Conservation (phyloP, 1,284 basidiomycete species). For the Chalciporus sp. region DNA sequence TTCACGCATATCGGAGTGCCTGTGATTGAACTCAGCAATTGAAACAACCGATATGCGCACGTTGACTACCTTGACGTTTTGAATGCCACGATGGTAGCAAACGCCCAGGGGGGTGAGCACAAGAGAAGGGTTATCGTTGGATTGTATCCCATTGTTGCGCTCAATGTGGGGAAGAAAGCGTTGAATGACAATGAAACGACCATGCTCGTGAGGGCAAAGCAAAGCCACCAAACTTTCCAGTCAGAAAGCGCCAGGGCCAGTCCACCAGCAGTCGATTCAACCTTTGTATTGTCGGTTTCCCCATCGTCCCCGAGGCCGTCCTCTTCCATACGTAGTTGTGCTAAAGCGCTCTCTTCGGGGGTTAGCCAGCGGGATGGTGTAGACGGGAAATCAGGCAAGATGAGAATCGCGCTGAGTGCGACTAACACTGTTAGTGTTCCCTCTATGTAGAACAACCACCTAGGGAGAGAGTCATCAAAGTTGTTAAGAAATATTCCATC, state of each 20-base stretch:
- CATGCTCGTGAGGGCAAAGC: constrained; percentile 49
- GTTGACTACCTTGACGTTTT: constrained; percentile 37
- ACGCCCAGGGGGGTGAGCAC: constrained; percentile 65
- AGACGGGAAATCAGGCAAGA: constrained; percentile 79
- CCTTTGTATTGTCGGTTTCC: constrained; percentile 13
- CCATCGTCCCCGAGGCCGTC: constrained; percentile 42
- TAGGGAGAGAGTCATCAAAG: constrained; percentile 1
- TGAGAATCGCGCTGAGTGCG: constrained; percentile 60
- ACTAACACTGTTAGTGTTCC: constrained; percentile 66
- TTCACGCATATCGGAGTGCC: constrained; percentile 70
- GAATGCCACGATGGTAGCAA: constrained; percentile 52
- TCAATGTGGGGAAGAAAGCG: constrained; percentile 57
- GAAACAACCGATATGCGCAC: constrained; percentile 16
- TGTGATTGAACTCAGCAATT: constrained; percentile 23
- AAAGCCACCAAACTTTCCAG: constrained; percentile 61
- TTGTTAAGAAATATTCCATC: background rate
- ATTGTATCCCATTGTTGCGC: constrained; percentile 57
- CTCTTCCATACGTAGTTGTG: constrained; percentile 73
- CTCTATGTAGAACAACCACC: constrained; percentile 76
- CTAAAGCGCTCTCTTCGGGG: constrained; percentile 66
- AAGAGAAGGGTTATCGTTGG: constrained; percentile 56
- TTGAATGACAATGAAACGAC: constrained; percentile 61
- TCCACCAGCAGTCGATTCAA: constrained; percentile 9
- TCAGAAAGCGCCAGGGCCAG: constrained; percentile 51
- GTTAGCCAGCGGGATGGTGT: constrained; percentile 59